phyloP scores from a whole-genome alignment of 768 basidiomycete genomes.

The Hypholoma sublateritium region DNA sequence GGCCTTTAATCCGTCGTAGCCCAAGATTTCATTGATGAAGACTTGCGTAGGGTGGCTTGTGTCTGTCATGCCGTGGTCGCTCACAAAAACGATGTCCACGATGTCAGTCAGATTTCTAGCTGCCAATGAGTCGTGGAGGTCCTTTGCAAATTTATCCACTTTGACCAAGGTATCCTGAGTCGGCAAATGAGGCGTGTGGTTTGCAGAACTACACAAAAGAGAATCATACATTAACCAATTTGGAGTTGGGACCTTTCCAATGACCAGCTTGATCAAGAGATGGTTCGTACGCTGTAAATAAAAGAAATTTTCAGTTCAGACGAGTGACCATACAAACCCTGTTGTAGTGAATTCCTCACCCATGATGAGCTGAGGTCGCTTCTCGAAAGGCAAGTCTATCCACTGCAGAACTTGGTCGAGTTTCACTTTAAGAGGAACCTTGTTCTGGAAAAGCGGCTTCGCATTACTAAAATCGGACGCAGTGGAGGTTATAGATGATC shows the following conservation, averaged over 20 bases:
- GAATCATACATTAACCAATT: constrained; percentile 63
- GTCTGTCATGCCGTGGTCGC: constrained; percentile 90
- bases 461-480: too few relatives aligned
- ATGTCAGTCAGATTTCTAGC: constrained; percentile 78
- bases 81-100: constrained; percentile 87
- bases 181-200: neutral
- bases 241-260: constrained; percentile 64
- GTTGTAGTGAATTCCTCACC: constrained; percentile 35
- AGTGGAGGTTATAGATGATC: neutral
- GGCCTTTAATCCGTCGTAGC: constrained; percentile 53
- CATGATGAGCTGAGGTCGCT: constrained; percentile 76
- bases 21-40: constrained; percentile 81
- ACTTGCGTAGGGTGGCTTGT: constrained; percentile 76
- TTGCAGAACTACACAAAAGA: neutral
- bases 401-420: constrained; percentile 76
- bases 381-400: constrained; percentile 74
- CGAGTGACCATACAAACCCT: too few relatives aligned
- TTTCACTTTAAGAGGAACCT: constrained; percentile 67
- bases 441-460: constrained; percentile 37
- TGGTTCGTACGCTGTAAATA: constrained; percentile 69
- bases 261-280: constrained; percentile 88
- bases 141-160: constrained; percentile 74
- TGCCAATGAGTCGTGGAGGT: constrained; percentile 61
- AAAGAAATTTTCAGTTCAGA: too few relatives aligned
- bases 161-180: constrained; percentile 58